These are phyloP conservation scores for Bocquillonia castaneifolia DNA, from an alignment of 441 rosid genomes.

Conservation along the genomic window DNA sequence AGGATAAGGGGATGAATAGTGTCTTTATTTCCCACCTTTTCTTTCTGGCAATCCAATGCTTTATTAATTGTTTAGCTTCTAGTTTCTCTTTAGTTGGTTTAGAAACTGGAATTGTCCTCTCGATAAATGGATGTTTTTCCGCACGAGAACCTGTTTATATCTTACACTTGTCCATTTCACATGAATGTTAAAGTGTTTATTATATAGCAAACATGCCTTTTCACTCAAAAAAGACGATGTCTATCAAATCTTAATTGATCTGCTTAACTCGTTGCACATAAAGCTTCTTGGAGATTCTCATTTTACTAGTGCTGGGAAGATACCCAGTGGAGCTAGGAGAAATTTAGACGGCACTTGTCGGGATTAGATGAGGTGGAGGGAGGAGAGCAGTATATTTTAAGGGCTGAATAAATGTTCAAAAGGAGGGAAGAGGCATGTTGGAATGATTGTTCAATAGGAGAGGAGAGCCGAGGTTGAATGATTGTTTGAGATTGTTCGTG, in stretches of 20 bases:
- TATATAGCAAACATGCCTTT: no score
- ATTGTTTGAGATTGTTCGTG: no score
- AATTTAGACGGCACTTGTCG: no score
- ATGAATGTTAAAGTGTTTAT: conserved; percentile 20
- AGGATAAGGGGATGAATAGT: conserved; percentile 3
- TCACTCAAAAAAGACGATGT: neutral
- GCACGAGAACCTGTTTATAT: conserved; percentile 29
- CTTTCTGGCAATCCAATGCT: conserved; percentile 20
- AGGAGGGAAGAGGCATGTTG: no score
- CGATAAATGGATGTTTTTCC: conserved; percentile 5
- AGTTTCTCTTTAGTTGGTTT: conserved; percentile 17
- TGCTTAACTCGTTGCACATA: neutral
- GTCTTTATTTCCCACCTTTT: conserved; percentile 4
- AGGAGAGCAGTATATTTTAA: no score
- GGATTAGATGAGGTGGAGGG: no score
- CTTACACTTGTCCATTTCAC: conserved; percentile 17
- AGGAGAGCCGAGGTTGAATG: no score
- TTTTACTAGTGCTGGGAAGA: no score
- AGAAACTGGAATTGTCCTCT: conserved; percentile 22
- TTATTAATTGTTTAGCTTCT: conserved; percentile 20
- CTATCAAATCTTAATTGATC: neutral
- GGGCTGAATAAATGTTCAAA: no score
- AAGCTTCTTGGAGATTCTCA: no score
- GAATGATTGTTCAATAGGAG: no score
- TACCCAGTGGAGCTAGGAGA: no score